Percentiles rank a stretch among this genome's conserved stretches.
Evolutionary conservation across 805 yeast species (phyloP).

Genomic region (Yamadazyma philogaea): DNA sequence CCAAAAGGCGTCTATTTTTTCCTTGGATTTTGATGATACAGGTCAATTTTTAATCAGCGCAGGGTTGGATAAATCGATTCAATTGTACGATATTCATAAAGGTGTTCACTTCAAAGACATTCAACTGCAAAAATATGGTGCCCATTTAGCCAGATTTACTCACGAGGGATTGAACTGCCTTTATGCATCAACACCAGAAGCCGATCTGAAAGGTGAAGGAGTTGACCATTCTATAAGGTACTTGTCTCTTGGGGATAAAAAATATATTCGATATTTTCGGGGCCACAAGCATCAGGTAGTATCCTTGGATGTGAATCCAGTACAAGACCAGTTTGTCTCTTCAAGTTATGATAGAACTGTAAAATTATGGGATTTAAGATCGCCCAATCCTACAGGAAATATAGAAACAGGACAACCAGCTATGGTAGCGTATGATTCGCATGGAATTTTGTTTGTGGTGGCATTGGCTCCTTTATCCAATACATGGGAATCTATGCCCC

Average conservation of each 20-base stretch:
- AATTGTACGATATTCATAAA: slow-evolving; percentile 68
- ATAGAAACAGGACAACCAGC: slow-evolving; percentile 51
- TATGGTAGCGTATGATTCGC: slow-evolving; percentile 74
- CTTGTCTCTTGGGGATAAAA: slow-evolving; percentile 71
- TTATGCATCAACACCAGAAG: slow-evolving; percentile 69
- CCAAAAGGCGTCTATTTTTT: slow-evolving; percentile 56
- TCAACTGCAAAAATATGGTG: slow-evolving; percentile 88
- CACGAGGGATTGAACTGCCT: slow-evolving; percentile 69
- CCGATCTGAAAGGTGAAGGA: slow-evolving; percentile 27
- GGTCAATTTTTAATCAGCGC: slow-evolving; percentile 76
- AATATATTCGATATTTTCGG: slow-evolving; percentile 77
- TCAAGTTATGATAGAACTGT: slow-evolving; percentile 77
- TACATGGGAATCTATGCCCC: neutral
- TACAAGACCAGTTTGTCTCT: slow-evolving; percentile 59
- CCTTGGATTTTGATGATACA: slow-evolving; percentile 75
- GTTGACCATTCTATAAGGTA: slow-evolving; percentile 71
- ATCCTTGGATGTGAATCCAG: slow-evolving; percentile 69
- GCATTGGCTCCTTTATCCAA: slow-evolving; percentile 22
- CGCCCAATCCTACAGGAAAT: slow-evolving; percentile 61
- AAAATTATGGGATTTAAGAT: slow-evolving; percentile 81
- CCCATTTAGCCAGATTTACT: slow-evolving; percentile 80
- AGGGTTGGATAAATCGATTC: slow-evolving; percentile 79
- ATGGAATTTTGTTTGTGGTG: slow-evolving; percentile 77
- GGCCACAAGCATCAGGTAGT: slow-evolving; percentile 83
- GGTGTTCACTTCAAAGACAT: slow-evolving; percentile 70